These are phyloP conservation scores for Entomortierella chlamydospora DNA, from an alignment of 192 early-diverging fungal species.

Conservation along the genomic window DNA sequence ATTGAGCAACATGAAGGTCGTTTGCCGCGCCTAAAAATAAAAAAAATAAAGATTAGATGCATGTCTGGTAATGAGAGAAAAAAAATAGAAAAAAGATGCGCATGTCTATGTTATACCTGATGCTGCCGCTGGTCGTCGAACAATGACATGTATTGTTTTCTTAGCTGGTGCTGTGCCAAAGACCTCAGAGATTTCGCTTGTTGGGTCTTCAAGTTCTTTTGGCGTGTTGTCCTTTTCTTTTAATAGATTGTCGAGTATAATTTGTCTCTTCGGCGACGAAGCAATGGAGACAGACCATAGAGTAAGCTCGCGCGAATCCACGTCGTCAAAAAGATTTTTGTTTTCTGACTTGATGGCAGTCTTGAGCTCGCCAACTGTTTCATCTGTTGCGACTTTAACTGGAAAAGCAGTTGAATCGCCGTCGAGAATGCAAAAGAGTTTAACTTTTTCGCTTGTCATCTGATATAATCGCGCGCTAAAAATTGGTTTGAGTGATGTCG, in stretches of 20 bases:
- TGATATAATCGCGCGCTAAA: not conserved
- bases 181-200: slow-evolving; percentile 3
- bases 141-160: slow-evolving; percentile 11
- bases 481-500: too few relatives aligned
- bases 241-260: not conserved
- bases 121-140: slow-evolving; percentile 5
- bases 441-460: slow-evolving; percentile 3
- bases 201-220: not conserved
- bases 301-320: not conserved
- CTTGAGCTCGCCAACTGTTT: not conserved
- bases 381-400: not conserved
- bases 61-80: not conserved
- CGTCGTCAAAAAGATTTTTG: not conserved
- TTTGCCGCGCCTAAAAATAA: not conserved
- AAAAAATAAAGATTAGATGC: not conserved
- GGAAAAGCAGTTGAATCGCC: not conserved
- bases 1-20: not conserved
- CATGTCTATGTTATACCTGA: not conserved
- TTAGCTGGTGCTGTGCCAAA: slow-evolving; percentile 1
- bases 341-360: not conserved
- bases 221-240: not conserved
- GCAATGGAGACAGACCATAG: not conserved
- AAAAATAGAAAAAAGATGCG: not conserved
- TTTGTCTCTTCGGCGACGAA: not conserved
- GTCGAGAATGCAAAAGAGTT: slow-evolving; percentile 1